phyloP scores from a whole-genome alignment of 2,329 filamentous ascomycete genomes.

The Massarina eburnea region DNA sequence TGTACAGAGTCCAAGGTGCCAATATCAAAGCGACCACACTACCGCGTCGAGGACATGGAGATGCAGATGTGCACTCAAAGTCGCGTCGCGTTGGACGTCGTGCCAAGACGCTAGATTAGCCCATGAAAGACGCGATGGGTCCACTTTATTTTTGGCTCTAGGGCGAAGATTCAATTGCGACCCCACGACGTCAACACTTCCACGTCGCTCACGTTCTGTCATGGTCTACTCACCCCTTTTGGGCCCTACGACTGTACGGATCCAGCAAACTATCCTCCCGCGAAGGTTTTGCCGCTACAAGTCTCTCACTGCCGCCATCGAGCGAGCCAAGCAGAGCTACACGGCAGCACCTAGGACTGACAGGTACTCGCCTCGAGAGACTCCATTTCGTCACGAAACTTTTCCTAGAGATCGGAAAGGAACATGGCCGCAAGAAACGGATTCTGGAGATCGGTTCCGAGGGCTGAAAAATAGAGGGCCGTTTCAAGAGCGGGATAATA shows the following conservation, averaged over 20 bases:
- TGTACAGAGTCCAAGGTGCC: too few species aligned
- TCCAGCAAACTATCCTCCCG: constrained; percentile 14
- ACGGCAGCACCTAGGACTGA: constrained; percentile 8
- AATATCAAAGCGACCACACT: too few species aligned
- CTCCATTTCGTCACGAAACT: neutral
- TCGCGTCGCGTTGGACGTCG: neutral
- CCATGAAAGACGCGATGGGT: neutral
- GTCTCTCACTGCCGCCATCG: constrained; percentile 37
- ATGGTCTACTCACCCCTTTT: constrained; percentile 23
- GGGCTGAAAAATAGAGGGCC: too few species aligned
- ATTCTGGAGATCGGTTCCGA: too few species aligned
- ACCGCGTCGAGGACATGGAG: too few species aligned
- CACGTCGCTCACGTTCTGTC: neutral
- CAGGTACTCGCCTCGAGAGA: neutral
- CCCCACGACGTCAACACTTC: neutral
- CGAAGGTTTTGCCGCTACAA: constrained; percentile 29
- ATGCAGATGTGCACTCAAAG: too few species aligned
- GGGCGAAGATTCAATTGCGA: neutral
- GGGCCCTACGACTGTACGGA: constrained; percentile 19
- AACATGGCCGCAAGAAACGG: too few species aligned
- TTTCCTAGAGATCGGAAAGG: too few species aligned
- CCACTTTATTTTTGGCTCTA: neutral
- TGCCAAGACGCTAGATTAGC: constrained; percentile 1
- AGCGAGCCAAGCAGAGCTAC: constrained; percentile 23
- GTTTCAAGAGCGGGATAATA: too few species aligned